A percentile compares a stretch with the other conserved stretches of the same genome.
phyloP scores from a whole-genome alignment of 139 green algal genomes.

The Chlorella vulgaris region DNA sequence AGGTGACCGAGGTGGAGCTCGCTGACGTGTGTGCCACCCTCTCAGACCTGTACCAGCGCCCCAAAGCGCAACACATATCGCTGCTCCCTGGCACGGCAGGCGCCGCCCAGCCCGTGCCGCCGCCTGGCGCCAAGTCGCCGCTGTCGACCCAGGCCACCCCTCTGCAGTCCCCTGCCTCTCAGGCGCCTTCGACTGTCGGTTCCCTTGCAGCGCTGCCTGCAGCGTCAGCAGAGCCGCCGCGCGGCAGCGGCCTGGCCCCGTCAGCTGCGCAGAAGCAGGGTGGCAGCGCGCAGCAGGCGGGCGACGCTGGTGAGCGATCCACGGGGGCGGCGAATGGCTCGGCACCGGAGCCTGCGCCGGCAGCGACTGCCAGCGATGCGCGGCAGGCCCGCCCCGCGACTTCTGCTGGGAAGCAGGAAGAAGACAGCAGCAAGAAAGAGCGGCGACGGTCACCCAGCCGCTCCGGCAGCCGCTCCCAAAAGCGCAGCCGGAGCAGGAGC shows the following conservation, averaged over 20 bases:
- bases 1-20: slow-evolving; percentile 63
- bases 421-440: background rate
- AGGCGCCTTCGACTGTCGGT: background rate
- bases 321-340: background rate
- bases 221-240: background rate
- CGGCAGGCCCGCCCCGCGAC: background rate
- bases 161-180: background rate
- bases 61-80: background rate
- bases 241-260: slow-evolving; percentile 1
- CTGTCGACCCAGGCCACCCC: slow-evolving; percentile 6
- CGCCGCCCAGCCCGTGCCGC: too few relatives aligned
- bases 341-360: background rate
- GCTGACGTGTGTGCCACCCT: slow-evolving; percentile 64
- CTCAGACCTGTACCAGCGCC: slow-evolving; percentile 50
- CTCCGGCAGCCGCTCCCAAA: background rate
- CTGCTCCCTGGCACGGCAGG: background rate
- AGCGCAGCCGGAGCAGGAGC: slow-evolving; percentile 17
- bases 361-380: background rate
- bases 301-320: background rate
- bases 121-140: background rate
- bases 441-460: background rate
- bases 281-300: background rate
- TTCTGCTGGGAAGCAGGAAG: background rate
- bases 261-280: background rate
- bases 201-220: background rate